These are phyloP conservation scores for Begonia loranthoides DNA, from an alignment of 306 rosid genomes.

Conservation along the genomic window DNA sequence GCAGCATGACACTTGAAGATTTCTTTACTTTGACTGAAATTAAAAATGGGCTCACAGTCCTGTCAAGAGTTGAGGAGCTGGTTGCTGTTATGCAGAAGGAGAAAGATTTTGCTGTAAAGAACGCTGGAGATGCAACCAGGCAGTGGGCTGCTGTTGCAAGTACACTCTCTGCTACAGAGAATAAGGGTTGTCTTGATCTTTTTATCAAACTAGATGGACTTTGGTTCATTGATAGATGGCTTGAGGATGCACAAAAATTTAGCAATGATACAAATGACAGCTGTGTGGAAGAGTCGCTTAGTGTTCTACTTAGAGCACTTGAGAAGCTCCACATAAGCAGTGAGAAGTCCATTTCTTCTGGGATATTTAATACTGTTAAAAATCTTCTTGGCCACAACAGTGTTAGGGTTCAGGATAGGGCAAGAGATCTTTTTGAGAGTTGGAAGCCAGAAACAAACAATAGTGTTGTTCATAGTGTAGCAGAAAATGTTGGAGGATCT, in stretches of 20 bases:
- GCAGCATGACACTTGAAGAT: constrained; percentile 94
- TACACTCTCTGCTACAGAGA: constrained; percentile 88
- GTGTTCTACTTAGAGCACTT: constrained; percentile 63
- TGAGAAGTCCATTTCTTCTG: constrained; percentile 59
- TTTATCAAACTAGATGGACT: constrained; percentile 83
- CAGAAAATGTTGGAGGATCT: constrained; percentile 12
- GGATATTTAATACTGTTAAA: constrained; percentile 53
- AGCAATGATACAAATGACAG: constrained; percentile 44
- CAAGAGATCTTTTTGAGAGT: constrained; percentile 48
- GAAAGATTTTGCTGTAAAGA: constrained; percentile 50
- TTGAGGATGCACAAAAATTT: constrained; percentile 53
- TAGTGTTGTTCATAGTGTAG: constrained; percentile 22
- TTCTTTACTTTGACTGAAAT: constrained; percentile 96
- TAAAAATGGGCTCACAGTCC: constrained; percentile 94
- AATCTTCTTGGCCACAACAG: constrained; percentile 58
- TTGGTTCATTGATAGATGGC: constrained; percentile 67
- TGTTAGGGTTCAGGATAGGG: constrained; percentile 49
- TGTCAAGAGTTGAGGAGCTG: constrained; percentile 78
- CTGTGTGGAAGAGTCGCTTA: constrained; percentile 64
- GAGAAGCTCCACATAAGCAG: constrained; percentile 54
- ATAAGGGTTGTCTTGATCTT: constrained; percentile 88
- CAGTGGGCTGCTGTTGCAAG: constrained; percentile 98
- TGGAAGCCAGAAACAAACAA: constrained; percentile 50
- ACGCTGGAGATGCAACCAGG: constrained; percentile 68
- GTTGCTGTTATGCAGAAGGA: constrained; percentile 72